A percentile compares a stretch with the other conserved stretches of the same genome.
Conservation (phyloP, 768 basidiomycete genomes). For the Lactarius pseudohatsudake region DNA sequence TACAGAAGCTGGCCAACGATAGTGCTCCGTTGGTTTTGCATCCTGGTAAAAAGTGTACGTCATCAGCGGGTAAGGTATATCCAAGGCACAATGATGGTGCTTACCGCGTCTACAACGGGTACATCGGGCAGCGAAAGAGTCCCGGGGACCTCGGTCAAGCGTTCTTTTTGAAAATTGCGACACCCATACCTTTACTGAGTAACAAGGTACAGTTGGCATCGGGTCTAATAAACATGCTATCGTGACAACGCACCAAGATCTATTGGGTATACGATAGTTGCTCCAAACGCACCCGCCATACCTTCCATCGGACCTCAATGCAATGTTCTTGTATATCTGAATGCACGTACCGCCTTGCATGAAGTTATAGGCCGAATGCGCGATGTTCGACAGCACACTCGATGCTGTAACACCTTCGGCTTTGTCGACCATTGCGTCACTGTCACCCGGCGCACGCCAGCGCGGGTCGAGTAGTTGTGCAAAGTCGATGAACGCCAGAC, state of each 20-base stretch:
- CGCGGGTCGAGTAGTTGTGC: constrained; percentile 89
- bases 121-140: background rate
- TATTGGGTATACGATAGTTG: constrained; percentile 97
- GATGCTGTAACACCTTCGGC: constrained; percentile 32
- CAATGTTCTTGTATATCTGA: constrained; percentile 7
- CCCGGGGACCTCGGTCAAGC: constrained; percentile 10
- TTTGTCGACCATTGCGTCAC: constrained; percentile 37
- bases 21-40: constrained; percentile 97
- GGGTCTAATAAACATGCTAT: background rate
- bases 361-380: constrained; percentile 84
- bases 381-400: constrained; percentile 55
- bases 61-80: constrained; percentile 10
- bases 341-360: constrained; percentile 67
- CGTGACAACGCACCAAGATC: constrained; percentile 67
- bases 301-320: constrained; percentile 45
- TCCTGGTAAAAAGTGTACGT: constrained; percentile 43
- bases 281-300: constrained; percentile 90
- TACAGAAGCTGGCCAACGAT: constrained; percentile 97
- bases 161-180: background rate
- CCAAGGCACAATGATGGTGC: constrained; percentile 12
- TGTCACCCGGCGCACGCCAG: constrained; percentile 72
- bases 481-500: constrained; percentile 87
- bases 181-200: constrained; percentile 66
- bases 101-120: constrained; percentile 58
- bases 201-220: constrained; percentile 23